These are phyloP conservation scores for Bonnemaisonia californica DNA, from an alignment of 31 red algal genomes.

Conservation along the genomic window DNA sequence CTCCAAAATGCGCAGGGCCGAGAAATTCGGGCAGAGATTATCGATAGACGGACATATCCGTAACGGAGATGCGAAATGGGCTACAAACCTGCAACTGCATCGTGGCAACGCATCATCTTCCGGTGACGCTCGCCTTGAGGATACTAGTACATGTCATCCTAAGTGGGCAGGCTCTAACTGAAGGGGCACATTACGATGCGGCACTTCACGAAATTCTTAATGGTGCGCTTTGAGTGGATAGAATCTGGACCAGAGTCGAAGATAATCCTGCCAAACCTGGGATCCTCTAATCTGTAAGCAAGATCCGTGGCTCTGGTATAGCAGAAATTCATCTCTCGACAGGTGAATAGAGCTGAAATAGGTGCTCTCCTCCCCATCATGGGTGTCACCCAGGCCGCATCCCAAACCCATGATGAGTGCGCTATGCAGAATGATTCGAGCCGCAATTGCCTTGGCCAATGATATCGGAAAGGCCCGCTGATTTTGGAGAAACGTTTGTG, in stretches of 20 bases:
- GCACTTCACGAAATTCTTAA: conserved; percentile 19
- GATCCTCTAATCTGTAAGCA: background rate
- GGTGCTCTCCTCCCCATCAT: background rate
- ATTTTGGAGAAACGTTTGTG: conserved; percentile 49
- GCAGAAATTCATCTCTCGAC: background rate
- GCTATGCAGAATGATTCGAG: no score
- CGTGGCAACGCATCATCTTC: conserved; percentile 30
- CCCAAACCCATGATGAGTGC: background rate
- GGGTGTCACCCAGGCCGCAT: background rate
- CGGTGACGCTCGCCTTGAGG: conserved; percentile 30
- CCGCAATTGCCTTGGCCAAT: background rate
- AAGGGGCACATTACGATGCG: conserved; percentile 45
- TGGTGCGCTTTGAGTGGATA: conserved; percentile 4
- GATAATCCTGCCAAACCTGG: background rate
- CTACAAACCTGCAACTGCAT: no score
- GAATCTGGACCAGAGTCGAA: background rate
- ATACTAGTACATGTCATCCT: conserved; percentile 52
- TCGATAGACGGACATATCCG: no score
- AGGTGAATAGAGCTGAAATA: background rate
- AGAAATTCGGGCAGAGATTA: no score
- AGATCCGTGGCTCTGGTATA: background rate
- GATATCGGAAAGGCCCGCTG: conserved; percentile 2
- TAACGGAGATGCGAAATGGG: no score
- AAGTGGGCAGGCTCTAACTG: conserved; percentile 49
- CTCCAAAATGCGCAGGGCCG: no score